Evolutionary conservation across 1,139 yeast genomes (phyloP), one percentile per base, ranked within the genome.

Genomic region (Taiozyma onychis): DNA sequence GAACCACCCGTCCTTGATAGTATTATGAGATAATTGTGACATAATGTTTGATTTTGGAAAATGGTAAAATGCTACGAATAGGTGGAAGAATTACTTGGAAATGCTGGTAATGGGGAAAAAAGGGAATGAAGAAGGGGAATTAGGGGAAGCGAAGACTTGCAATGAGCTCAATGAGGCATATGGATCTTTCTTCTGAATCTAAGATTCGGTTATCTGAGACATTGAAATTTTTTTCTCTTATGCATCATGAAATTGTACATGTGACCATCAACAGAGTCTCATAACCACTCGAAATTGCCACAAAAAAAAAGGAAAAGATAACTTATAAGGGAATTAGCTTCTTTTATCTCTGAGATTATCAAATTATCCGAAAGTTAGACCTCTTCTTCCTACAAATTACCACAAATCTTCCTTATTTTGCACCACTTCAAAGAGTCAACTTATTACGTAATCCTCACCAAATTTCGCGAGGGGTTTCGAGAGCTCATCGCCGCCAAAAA

Each of bases 1-100:
- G 68, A 91, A 91, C 98, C 98, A 91, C 53, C 97, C 97, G 69
- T 89, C 88, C 47, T 59, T 54, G 44, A 70, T 65, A 4, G 55
- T 48, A 8, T 52, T 56, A 50, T 59, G 63, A 7, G 55, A 48
- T n/a, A 58, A 53, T 13, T 50, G 42, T 24, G 50, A 13, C 48
- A 42, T 39, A 14, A 42, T 9, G 11, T 22, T 26, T 32, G 9
- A 6, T 13, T 21, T 21, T 22, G 9, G n/a, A n/a, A n/a, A n/a
- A n/a, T n/a, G n/a, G n/a, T n/a, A n/a, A 28, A 13, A 28, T 28
- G 30, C 30, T 18, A 16, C 8, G 44, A 42, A 6, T n/a, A n/a
- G n/a, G n/a, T 13, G 21, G 35, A 30, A 22, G 14, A 22, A 5
- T n/a, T 7, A 14, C 18, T 21, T 39, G 4, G 22, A 4, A 37